These are phyloP conservation scores for Pythium utonaiense DNA, from an alignment of 352 stramenopile species.

Conservation along the genomic window DNA sequence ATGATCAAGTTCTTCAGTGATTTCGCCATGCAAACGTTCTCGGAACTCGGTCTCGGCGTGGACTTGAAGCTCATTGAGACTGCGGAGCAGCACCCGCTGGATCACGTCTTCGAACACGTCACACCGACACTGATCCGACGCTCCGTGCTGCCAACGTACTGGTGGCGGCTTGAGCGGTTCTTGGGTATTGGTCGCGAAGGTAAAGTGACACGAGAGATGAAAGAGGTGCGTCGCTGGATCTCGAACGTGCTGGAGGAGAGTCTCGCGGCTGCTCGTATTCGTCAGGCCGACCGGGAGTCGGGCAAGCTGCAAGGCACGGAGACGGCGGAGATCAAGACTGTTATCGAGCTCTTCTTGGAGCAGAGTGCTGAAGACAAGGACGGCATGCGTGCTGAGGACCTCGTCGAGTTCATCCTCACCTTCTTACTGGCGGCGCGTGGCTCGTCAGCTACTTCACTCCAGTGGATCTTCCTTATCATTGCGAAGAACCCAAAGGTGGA, in stretches of 20 bases:
- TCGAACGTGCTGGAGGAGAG: conserved; percentile 2
- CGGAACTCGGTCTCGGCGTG: conserved; percentile 45
- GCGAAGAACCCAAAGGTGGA: conserved; percentile 49
- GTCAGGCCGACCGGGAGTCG: conserved; percentile 20
- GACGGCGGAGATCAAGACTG: conserved; percentile 7
- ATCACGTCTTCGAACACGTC: conserved; percentile 30
- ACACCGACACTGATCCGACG: conserved; percentile 35
- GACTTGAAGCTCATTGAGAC: conserved; percentile 37
- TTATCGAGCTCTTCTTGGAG: conserved; percentile 19
- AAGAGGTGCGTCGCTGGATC: conserved; percentile 35
- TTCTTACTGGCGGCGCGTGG: conserved; percentile 75
- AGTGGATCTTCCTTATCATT: conserved; percentile 71
- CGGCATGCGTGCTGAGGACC: conserved; percentile 38
- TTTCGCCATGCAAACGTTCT: conserved; percentile 54
- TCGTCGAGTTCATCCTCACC: conserved; percentile 64
- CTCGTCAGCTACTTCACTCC: conserved; percentile 62
- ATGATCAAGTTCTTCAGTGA: conserved; percentile 32
- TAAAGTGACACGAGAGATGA: conserved; percentile 22
- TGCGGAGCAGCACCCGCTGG: conserved; percentile 34
- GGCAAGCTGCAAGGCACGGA: background rate
- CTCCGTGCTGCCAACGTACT: conserved; percentile 41
- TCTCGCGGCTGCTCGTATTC: conserved; percentile 11
- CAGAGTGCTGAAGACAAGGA: conserved; percentile 12
- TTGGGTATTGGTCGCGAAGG: conserved; percentile 40
- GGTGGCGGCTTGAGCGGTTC: conserved; percentile 53